Base-by-base conservation (phyloP, 345 rosid species). In the Erysimum cheiranthoides region DNA sequence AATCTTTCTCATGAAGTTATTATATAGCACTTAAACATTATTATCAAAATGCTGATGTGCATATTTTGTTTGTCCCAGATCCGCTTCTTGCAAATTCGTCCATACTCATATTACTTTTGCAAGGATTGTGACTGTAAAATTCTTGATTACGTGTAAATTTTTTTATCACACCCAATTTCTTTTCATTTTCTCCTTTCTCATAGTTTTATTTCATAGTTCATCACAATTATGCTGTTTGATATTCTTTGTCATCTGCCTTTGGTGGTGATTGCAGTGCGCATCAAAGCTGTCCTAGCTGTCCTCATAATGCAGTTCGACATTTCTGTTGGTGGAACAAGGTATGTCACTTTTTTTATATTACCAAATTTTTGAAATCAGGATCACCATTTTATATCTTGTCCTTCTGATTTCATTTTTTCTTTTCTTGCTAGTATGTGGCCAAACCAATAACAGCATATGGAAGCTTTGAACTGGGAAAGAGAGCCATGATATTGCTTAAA, bases 261-360 rank as follows among this genome's bases (percentile, higher is more conserved):
- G 25, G 49, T 39, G 69, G 56, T 63, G 25, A 38, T 63, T 83
- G 51, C 85, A 92, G 97, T 79, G 68, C 88, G 17, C 81, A 86
- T 68, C 38, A 71, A 58, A 80, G 60, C 40, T 95, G 99, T 65
- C 62, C 82, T 2, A 85, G 77, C 80, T 95, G 99, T 71, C 84
- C 91, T 57, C 99, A 95, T 81, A 89, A 74, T 71, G 73, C 90
- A 12, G 93, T 89, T 63, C 88, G 97, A 76, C 99, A 95, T 80
- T 95, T 95, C 71, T 95, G 99, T 82, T 95, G 99, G 99, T 95
- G 99, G 99, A 95, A 95, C 81, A 90, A 85, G 84, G 99, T 95
- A 68, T 40, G 73, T 8, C 49, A 31, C 10, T 25, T n/a, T 39
- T 50, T n/a, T 42, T 50, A 16, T 28, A 50, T 65, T 21, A 46